phyloP scores from a whole-genome alignment of 75 land plant species.

The Pseudotsuga menziesii region DNA sequence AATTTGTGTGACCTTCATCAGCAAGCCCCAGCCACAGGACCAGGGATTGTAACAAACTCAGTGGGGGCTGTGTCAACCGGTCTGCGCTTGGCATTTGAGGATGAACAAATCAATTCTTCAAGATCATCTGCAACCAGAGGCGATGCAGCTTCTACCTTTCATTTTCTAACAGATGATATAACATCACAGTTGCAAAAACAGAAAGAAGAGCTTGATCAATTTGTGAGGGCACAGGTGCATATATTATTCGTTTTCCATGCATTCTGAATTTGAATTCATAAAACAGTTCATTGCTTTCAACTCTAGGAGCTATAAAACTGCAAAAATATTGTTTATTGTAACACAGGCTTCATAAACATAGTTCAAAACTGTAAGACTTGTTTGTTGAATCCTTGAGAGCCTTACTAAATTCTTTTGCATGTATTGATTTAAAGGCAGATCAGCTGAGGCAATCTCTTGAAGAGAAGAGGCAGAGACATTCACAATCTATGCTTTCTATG shows the following conservation, averaged over 20 bases:
- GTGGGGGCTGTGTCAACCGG: slow-evolving; percentile 26
- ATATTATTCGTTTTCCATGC: neutral
- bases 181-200: slow-evolving; percentile 24
- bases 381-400: neutral
- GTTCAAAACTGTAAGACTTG: neutral
- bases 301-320: neutral
- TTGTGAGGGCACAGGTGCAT: slow-evolving; percentile 25
- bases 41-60: slow-evolving; percentile 17
- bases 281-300: neutral
- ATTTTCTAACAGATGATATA: slow-evolving; percentile 22
- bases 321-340: neutral
- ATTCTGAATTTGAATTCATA: neutral
- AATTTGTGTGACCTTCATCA: slow-evolving; percentile 20
- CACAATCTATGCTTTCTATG: slow-evolving; percentile 37
- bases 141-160: neutral
- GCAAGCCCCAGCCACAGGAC: slow-evolving; percentile 13
- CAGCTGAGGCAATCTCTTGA: slow-evolving; percentile 47
- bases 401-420: slow-evolving; percentile 3
- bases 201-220: slow-evolving; percentile 30
- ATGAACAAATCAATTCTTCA: slow-evolving; percentile 29
- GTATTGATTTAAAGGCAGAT: slow-evolving; percentile 39
- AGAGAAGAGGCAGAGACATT: slow-evolving; percentile 50
- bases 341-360: neutral
- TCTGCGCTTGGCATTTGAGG: slow-evolving; percentile 36
- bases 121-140: slow-evolving; percentile 9